Evolutionary conservation across 2,329 filamentous ascomycete species (phyloP).

Genomic region (Ampelomyces quisqualis): DNA sequence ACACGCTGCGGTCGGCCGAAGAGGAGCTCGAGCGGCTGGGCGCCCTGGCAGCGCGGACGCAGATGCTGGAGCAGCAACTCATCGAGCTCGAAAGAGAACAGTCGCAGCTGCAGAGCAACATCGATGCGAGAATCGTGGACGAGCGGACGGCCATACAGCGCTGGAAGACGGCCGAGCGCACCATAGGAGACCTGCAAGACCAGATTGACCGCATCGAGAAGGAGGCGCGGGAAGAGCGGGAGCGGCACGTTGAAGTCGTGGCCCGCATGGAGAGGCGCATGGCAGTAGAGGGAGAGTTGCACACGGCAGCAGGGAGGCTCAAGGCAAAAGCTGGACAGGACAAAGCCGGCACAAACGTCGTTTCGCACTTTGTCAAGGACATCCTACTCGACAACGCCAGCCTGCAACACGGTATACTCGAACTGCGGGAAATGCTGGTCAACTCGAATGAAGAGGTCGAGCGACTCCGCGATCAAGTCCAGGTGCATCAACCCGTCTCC

Average conservation of each 20-base stretch:
- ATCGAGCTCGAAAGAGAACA: conserved; percentile 80
- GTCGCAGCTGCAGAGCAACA: conserved; percentile 65
- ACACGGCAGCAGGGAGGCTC: conserved; percentile 74
- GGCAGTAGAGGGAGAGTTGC: conserved; percentile 77
- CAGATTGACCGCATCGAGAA: conserved; percentile 87
- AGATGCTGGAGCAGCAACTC: conserved; percentile 78
- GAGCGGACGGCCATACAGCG: conserved; percentile 75
- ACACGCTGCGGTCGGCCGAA: conserved; percentile 74
- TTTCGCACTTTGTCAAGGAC: conserved; percentile 96
- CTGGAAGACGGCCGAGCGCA: conserved; percentile 82
- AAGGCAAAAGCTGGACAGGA: conserved; percentile 67
- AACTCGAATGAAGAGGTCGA: conserved; percentile 95
- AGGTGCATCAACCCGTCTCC: conserved; percentile 70
- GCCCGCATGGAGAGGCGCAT: conserved; percentile 81
- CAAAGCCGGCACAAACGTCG: conserved; percentile 65
- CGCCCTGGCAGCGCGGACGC: conserved; percentile 70
- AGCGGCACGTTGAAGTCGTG: conserved; percentile 79
- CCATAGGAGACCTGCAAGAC: conserved; percentile 75
- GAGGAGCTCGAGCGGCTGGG: conserved; percentile 74
- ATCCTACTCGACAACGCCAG: conserved; percentile 94
- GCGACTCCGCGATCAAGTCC: conserved; percentile 75
- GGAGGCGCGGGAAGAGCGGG: conserved; percentile 76
- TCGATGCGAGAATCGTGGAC: conserved; percentile 69
- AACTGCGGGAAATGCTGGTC: conserved; percentile 85
- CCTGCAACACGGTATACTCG: conserved; percentile 85